Evolutionary conservation across 768 basidiomycete species (phyloP).

Genomic region (Termitomyces sp.): DNA sequence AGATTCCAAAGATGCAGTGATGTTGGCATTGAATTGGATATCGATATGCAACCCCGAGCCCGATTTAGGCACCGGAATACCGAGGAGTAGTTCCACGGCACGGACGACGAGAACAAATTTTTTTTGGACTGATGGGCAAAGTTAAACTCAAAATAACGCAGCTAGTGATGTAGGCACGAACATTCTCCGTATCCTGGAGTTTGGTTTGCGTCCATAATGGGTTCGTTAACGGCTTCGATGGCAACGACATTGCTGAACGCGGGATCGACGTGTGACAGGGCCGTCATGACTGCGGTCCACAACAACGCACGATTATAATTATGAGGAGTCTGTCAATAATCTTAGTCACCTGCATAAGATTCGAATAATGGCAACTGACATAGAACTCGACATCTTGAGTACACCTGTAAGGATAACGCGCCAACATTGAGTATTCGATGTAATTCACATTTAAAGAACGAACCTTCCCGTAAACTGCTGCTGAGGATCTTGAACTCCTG

Average conservation of each 20-base stretch:
- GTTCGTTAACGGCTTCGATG: constrained; percentile 79
- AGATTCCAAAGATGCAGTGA: constrained; percentile 25
- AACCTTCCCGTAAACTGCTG: constrained; percentile 74
- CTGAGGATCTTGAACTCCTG: constrained; percentile 60
- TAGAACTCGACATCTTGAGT: constrained; percentile 73
- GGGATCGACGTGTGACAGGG: constrained; percentile 67
- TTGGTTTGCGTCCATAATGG: constrained; percentile 63
- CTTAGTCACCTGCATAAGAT: not conserved
- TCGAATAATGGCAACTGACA: constrained; percentile 32
- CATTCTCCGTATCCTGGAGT: constrained; percentile 74
- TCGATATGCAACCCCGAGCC: not conserved
- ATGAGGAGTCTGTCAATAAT: constrained; percentile 47
- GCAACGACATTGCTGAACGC: constrained; percentile 63
- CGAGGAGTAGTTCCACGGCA: constrained; percentile 59
- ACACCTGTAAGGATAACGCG: constrained; percentile 42
- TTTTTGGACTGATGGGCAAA: constrained; percentile 50
- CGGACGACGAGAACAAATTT: constrained; percentile 70
- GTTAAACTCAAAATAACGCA: not conserved
- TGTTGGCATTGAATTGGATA: constrained; percentile 16
- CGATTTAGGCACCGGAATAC: constrained; percentile 40
- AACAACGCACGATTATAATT: constrained; percentile 78
- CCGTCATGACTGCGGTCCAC: constrained; percentile 83
- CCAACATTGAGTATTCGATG: not conserved
- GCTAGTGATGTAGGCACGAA: constrained; percentile 29
- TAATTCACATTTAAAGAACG: constrained; percentile 14